Base-by-base conservation (phyloP, 2,329 filamentous ascomycete species). In the Xylaria sp. region DNA sequence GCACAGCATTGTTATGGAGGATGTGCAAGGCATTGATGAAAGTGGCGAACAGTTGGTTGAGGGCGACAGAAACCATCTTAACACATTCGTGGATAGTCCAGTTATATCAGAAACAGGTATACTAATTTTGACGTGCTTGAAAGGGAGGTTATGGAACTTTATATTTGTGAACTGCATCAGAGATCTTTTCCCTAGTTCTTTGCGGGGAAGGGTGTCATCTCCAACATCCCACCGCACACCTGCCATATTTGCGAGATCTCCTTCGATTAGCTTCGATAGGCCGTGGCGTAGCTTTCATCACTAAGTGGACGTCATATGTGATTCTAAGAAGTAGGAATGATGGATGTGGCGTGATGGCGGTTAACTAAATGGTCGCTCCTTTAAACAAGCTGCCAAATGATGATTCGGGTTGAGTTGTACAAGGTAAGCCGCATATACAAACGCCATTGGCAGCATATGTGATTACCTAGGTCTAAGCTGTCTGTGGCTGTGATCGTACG, bases 1-100 rank as follows among this genome's bases (percentile, higher is more conserved):
- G 74, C 8, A 88, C 80, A 56, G 79, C 79, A 58, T 87, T 79
- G 65, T 84, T 75, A 75, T 87, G 84, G 0, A 88, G 82, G 60
- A 88, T 87, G 74, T 87, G 85, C 48, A 65, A 32, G 51, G 37
- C 66, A n/a, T 65, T 28, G 44, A 69, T 65, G 68, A 80, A 62
- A 6, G 58, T 55, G 10, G 28, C 25, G 15, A 69, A 39, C 1
- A 69, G 57, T 23, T 66, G 46, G 23, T 32, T 60, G 2, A 68
- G 23, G 8, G 39, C 59, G 37, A 13, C 20, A 8, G 48, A 20
- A 6, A 58, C 8, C 56, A 58, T 58, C 2, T 58, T 46, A 20
- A 15, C 39, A 46, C 39, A 20, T 1, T 5, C 12, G 54, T 28
- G n/a, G 10, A 28, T 28, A 46, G 13, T 58, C 12, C 15, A 18